phyloP scores from a whole-genome alignment of 805 yeast species.

The Torulaspora indica region DNA sequence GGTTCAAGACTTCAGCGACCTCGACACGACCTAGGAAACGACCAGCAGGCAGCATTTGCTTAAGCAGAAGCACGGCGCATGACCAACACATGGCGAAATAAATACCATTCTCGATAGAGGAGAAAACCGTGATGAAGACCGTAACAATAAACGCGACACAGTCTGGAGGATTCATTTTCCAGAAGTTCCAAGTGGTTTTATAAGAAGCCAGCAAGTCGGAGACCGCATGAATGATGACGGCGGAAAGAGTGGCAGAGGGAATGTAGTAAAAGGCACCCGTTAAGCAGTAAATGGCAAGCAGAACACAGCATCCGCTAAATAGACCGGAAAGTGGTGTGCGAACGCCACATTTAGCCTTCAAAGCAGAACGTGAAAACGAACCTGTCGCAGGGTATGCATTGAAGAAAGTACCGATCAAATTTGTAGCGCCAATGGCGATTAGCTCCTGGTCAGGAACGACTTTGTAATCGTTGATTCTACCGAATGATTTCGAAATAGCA shows the following conservation, averaged over 20 bases:
- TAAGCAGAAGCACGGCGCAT: conserved; percentile 64
- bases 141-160: conserved; percentile 67
- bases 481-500: conserved; percentile 89
- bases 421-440: conserved; percentile 88
- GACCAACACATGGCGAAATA: conserved; percentile 88
- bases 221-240: conserved; percentile 91
- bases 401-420: conserved; percentile 86
- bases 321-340: conserved; percentile 91
- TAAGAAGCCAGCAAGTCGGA: conserved; percentile 74
- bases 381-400: conserved; percentile 95
- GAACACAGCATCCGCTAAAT: conserved; percentile 82
- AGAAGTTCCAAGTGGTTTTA: conserved; percentile 61
- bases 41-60: conserved; percentile 77
- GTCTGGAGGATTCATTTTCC: conserved; percentile 71
- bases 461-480: conserved; percentile 85
- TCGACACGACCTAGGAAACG: conserved; percentile 74
- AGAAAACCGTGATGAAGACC: conserved; percentile 68
- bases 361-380: conserved; percentile 89
- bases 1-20: conserved; percentile 67
- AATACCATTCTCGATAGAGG: conserved; percentile 81
- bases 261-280: conserved; percentile 82
- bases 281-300: conserved; percentile 78
- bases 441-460: conserved; percentile 91
- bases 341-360: conserved; percentile 92
- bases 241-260: conserved; percentile 83